Base-by-base conservation (phyloP, 1,139 yeast genomes). In the Zygosaccharomyces pseudobailii region DNA sequence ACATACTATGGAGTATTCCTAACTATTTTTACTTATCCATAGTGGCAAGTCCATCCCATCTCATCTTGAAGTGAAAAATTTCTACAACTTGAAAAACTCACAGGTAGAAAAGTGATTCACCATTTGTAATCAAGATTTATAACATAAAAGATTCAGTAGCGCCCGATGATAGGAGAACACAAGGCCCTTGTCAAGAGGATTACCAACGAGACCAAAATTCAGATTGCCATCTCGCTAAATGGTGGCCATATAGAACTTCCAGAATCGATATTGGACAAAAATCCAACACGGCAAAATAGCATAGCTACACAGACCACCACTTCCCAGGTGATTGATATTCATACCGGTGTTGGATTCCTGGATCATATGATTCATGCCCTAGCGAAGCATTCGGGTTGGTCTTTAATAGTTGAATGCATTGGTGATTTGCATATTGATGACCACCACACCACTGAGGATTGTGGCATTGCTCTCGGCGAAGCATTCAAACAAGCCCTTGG, bases 361-460 rank as follows among this genome's bases (percentile, higher is more conserved):
- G 98, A 92, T 71, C 98, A 92, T 68, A 92, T 92, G 98, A 74
- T 92, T 39, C 97, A 90, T 62, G 98, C 98, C 0, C 74, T 92
- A 57, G 97, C 97, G 37, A 92, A 92, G 65, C 98, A 92, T 68
- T 75, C 94, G 1, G 98, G 98, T 10, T 92, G 98, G 98, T 87
- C 96, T 20, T 68, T 92, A 52, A 73, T 87, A 30, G 78, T 92
- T 24, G 95, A 87, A 63, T 90, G 97, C 69, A 77, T 85, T 52
- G 98, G 98, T 34, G 98, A 92, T 65, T 73, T 89, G 62, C 95
- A 89, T 67, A 90, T 92, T 46, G 98, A 92, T 66, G 98, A 92
- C 69, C 98, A 92, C 67, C 98, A 92, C 67, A 83, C 96, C 1
- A 86, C 96, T 5, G 98, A 92, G 68, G 98, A 92, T 69, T 88